Conservation (phyloP, 371 early-diverging fungal genomes). For the Circinella minor region DNA sequence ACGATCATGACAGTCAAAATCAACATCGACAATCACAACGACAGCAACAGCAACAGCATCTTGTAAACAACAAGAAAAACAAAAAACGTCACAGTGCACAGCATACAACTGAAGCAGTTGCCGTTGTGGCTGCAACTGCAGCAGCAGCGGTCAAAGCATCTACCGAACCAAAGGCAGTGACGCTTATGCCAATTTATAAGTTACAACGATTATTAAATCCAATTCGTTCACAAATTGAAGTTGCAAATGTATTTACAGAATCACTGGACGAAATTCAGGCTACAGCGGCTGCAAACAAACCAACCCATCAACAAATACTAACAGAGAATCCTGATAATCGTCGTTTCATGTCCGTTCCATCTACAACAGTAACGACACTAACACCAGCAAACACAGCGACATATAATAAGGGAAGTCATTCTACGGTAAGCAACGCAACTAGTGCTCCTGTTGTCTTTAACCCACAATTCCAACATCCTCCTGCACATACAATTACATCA, state of each 20-base stretch:
- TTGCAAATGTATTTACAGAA: constrained; percentile 10
- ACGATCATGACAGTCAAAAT: too few relatives aligned
- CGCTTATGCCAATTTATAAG: constrained; percentile 16
- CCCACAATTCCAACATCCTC: constrained; percentile 2
- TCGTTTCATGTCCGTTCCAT: background rate
- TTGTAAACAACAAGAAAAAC: background rate
- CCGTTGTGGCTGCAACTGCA: background rate
- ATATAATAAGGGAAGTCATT: too few relatives aligned
- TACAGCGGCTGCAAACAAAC: background rate
- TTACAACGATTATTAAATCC: constrained; percentile 17
- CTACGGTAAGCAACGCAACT: too few relatives aligned
- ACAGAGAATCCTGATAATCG: background rate
- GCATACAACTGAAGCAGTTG: background rate
- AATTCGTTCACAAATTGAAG: constrained; percentile 19
- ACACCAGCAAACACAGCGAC: too few relatives aligned
- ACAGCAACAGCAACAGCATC: background rate
- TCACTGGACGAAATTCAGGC: constrained; percentile 16
- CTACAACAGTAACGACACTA: background rate
- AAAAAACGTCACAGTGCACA: background rate
- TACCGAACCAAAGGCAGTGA: background rate
- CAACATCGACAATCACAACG: background rate
- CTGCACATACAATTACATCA: background rate
- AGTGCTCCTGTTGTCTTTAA: background rate
- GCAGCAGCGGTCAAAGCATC: background rate
- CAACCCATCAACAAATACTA: background rate